These are phyloP conservation scores for Adansonia digitata DNA, from an alignment of 345 rosid genomes.

Conservation along the genomic window DNA sequence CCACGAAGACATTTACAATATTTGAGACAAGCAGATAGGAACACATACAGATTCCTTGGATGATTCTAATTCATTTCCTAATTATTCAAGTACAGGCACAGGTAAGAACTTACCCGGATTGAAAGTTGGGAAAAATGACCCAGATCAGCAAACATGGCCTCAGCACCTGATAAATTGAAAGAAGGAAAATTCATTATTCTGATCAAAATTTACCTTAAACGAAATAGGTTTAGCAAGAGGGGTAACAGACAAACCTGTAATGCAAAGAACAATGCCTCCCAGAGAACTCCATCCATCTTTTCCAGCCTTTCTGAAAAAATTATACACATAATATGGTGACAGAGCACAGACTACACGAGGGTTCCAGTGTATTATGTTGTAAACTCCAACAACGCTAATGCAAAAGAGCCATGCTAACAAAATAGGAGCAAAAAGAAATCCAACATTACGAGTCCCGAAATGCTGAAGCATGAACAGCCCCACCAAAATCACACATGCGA, in stretches of 20 bases:
- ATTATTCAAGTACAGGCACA: not conserved
- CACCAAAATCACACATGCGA: slow-evolving; percentile 37
- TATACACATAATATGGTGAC: slow-evolving; percentile 37
- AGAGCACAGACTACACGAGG: slow-evolving; percentile 26
- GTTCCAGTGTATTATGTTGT: slow-evolving; percentile 45
- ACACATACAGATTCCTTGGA: not conserved
- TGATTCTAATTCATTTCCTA: not conserved
- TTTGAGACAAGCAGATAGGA: not conserved
- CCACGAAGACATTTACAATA: not conserved
- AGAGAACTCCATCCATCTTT: slow-evolving; percentile 39
- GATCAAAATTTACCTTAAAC: not conserved
- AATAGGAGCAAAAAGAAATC: slow-evolving; percentile 45
- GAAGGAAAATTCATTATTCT: not conserved
- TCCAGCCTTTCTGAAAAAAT: slow-evolving; percentile 30
- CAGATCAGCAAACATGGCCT: slow-evolving; percentile 42
- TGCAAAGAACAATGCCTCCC: slow-evolving; percentile 40
- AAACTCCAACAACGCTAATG: slow-evolving; percentile 34
- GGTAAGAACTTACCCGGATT: slow-evolving; percentile 23
- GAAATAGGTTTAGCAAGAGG: not conserved
- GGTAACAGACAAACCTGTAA: slow-evolving; percentile 28
- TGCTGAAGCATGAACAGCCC: slow-evolving; percentile 43
- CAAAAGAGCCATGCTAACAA: slow-evolving; percentile 44
- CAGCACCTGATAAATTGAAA: slow-evolving; percentile 24
- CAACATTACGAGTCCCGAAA: slow-evolving; percentile 39
- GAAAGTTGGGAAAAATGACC: slow-evolving; percentile 39